These are phyloP conservation scores for Gossypium herbaceum DNA, from an alignment of 345 rosid species.

Conservation along the genomic window DNA sequence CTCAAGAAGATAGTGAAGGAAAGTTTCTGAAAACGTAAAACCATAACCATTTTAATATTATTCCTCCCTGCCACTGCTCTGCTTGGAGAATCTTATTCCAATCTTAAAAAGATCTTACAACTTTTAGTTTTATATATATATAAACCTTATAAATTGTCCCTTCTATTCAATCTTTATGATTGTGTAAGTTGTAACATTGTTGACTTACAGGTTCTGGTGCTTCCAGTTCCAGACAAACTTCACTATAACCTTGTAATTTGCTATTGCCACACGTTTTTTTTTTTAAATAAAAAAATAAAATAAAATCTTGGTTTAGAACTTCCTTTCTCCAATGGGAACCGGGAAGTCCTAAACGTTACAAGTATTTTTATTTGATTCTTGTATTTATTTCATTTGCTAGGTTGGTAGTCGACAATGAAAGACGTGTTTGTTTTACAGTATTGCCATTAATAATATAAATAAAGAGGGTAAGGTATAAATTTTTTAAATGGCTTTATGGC, in stretches of 20 bases:
- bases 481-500: too few species aligned
- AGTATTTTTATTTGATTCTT: too few species aligned
- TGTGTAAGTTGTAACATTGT: constrained; percentile 32
- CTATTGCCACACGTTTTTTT: constrained; percentile 16
- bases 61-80: not conserved
- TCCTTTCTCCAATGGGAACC: not conserved
- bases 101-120: constrained; percentile 9
- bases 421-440: too few species aligned
- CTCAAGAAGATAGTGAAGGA: constrained; percentile 40
- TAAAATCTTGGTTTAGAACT: not conserved
- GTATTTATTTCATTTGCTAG: too few species aligned
- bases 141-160: not conserved
- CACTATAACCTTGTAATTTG: constrained; percentile 26
- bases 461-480: too few species aligned
- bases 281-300: too few species aligned
- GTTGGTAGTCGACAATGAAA: too few species aligned
- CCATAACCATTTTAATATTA: not conserved
- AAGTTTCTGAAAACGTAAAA: constrained; percentile 1
- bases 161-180: not conserved
- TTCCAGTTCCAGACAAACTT: constrained; percentile 19
- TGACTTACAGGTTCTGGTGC: constrained; percentile 29
- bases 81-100: constrained; percentile 4
- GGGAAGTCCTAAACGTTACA: too few species aligned
- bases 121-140: not conserved
- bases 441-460: too few species aligned